A percentile compares a stretch with the other conserved stretches of the same genome.
These are phyloP conservation scores for Ogataea neopini DNA, from an alignment of 805 yeast genomes.

Conservation along the genomic window DNA sequence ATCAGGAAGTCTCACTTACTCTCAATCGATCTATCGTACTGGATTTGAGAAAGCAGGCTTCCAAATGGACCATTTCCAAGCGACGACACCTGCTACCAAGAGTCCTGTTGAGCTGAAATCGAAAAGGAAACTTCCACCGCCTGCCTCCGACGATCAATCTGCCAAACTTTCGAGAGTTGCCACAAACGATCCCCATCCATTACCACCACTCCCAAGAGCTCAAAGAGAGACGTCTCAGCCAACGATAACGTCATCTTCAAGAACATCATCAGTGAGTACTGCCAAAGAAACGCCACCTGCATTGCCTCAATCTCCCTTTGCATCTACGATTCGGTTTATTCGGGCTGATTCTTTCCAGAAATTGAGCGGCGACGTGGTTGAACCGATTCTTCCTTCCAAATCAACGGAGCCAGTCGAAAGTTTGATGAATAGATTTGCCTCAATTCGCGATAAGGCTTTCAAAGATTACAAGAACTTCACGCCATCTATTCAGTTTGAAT, in stretches of 20 bases:
- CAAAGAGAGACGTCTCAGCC: neutral
- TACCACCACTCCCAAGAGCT: neutral
- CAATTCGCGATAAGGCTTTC: slow-evolving; percentile 35
- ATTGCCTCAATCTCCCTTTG: slow-evolving; percentile 1
- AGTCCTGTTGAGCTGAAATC: slow-evolving; percentile 13
- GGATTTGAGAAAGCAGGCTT: slow-evolving; percentile 40
- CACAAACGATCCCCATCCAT: neutral
- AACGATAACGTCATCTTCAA: neutral
- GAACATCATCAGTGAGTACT: neutral
- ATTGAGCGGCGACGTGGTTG: slow-evolving; percentile 29
- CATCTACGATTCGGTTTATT: slow-evolving; percentile 8
- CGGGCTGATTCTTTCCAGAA: slow-evolving; percentile 23
- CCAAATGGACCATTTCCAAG: slow-evolving; percentile 29
- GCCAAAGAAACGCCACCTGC: neutral
- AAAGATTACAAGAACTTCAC: slow-evolving; percentile 41
- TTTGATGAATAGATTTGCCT: slow-evolving; percentile 31
- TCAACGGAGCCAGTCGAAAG: slow-evolving; percentile 30
- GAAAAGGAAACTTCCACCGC: slow-evolving; percentile 31
- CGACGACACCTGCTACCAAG: slow-evolving; percentile 8
- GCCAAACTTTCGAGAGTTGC: neutral
- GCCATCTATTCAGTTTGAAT: slow-evolving; percentile 56
- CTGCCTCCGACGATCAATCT: slow-evolving; percentile 13
- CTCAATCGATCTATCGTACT: slow-evolving; percentile 36
- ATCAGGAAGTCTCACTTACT: slow-evolving; percentile 35
- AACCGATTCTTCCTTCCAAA: slow-evolving; percentile 33